Conservation (phyloP, 352 stramenopile genomes). For the Phytophthora multivora region DNA sequence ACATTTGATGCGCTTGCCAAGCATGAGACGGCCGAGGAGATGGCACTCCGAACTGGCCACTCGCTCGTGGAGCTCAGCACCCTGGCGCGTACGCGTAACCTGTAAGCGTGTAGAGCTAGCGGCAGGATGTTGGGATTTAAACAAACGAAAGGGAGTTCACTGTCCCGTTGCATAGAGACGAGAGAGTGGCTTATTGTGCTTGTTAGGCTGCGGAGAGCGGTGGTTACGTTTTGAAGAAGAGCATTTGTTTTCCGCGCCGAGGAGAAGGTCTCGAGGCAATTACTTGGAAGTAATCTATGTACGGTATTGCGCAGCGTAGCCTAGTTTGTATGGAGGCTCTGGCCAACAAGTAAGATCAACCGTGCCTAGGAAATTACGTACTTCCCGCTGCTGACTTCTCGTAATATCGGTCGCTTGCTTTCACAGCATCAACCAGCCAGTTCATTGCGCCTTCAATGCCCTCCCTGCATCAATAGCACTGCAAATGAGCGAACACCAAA, state of each 20-base stretch:
- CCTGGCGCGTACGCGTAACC: conserved; percentile 67
- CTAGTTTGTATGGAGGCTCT: neutral
- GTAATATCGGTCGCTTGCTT: conserved; percentile 71
- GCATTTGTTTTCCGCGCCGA: neutral
- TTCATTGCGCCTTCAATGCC: conserved; percentile 75
- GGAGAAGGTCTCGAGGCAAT: neutral
- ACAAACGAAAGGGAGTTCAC: conserved; percentile 18
- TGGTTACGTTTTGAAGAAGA: conserved; percentile 27
- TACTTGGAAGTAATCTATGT: conserved; percentile 13
- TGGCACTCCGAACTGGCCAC: conserved; percentile 93
- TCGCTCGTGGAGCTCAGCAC: conserved; percentile 84
- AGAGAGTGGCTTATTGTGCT: conserved; percentile 20
- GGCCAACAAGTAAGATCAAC: neutral
- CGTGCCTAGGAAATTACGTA: conserved; percentile 15
- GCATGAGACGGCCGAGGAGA: conserved; percentile 94
- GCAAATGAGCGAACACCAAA: conserved; percentile 2
- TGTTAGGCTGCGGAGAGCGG: conserved; percentile 20
- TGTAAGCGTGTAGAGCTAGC: conserved; percentile 43
- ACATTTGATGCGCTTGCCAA: conserved; percentile 95
- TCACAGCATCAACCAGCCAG: conserved; percentile 77
- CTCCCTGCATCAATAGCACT: conserved; percentile 35
- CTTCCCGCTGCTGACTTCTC: conserved; percentile 35
- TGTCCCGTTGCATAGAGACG: conserved; percentile 34
- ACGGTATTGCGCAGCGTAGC: conserved; percentile 8
- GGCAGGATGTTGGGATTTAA: conserved; percentile 24